Conservation (phyloP, 2,329 filamentous ascomycete genomes). For the Nemania abortiva region DNA sequence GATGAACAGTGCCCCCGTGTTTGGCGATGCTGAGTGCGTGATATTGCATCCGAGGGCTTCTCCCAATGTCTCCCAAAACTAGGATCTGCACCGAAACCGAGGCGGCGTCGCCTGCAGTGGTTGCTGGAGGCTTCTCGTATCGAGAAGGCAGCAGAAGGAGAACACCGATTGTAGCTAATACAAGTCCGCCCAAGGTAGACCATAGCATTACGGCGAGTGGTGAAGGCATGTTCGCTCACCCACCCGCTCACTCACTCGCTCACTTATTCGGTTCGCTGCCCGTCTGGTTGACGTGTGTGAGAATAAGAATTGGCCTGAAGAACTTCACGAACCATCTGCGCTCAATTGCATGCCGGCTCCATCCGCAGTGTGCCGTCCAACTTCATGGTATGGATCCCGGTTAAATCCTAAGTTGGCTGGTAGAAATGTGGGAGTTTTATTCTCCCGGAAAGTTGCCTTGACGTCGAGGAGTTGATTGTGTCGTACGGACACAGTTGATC, state of each 20-base stretch:
- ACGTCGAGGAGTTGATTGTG: background rate
- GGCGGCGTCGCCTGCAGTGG: background rate
- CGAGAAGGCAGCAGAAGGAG: slow-evolving; percentile 53
- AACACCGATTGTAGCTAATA: slow-evolving; percentile 50
- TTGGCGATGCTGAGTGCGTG: slow-evolving; percentile 93
- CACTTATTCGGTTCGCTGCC: background rate
- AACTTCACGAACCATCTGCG: background rate
- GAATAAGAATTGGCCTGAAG: background rate
- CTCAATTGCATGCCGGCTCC: slow-evolving; percentile 7
- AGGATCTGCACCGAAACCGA: slow-evolving; percentile 76
- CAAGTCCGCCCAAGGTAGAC: slow-evolving; percentile 44
- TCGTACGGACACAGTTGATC: background rate
- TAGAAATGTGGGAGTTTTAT: background rate
- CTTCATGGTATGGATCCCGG: background rate
- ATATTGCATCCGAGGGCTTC: slow-evolving; percentile 98
- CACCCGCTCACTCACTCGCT: no score
- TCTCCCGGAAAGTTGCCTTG: background rate
- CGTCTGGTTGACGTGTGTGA: background rate
- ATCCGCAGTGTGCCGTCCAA: background rate
- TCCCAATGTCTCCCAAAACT: slow-evolving; percentile 93
- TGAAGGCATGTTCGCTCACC: slow-evolving; percentile 21
- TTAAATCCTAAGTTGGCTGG: background rate
- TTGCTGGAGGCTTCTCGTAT: slow-evolving; percentile 54
- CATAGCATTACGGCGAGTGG: slow-evolving; percentile 47
- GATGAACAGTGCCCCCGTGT: slow-evolving; percentile 81